Base-by-base conservation (phyloP, 2,329 filamentous ascomycete species). In the Microsporum audouinii region DNA sequence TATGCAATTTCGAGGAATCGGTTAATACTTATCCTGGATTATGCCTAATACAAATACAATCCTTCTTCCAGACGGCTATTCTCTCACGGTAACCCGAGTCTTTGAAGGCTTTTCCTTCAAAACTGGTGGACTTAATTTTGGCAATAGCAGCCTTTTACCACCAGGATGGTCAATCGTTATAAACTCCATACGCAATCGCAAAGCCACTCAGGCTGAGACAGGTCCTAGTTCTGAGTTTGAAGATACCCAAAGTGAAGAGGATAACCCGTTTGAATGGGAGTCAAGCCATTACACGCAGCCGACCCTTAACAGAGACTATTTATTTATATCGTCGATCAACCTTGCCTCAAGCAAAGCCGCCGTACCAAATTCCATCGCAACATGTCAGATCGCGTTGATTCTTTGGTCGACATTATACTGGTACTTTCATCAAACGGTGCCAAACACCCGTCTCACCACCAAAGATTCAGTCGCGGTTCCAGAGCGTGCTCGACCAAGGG, bases 91-190 rank as follows among this genome's bases (percentile, higher is more conserved):
- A 36, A 85, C 84, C 12, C 88, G 91, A 0, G 89, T 96, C 31
- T 96, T 96, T 72, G 90, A 88, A n/a, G 92, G 92, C 36, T 81
- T 94, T 61, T 89, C 87, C 68, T 96, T 96, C 84, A 94, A 91
- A 72, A 84, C 86, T 61, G 87, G 89, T 70, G 87, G 94, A 64
- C 77, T 89, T 65, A 87, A 82, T 68, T 78, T 80, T 31, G 84
- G 87, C 68, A 82, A 83, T 67, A 85, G 85, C 58, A 82, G 86
- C 2, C 70, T 76, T 31, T 91, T 90, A 63, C 91, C 91, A 0
- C 83, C 88, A 4, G 91, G 91, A 36, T 97, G 92, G 92, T 95
- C 88, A 1, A 86, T 96, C 58, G 87, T 92, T 34, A 79, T 97
- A 41, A 87, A 91, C 68, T 33, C 43, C 34, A 1, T 53, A 17